Base-by-base conservation (phyloP, 148 eudicot species). In the Rhododendron mucronatum region DNA sequence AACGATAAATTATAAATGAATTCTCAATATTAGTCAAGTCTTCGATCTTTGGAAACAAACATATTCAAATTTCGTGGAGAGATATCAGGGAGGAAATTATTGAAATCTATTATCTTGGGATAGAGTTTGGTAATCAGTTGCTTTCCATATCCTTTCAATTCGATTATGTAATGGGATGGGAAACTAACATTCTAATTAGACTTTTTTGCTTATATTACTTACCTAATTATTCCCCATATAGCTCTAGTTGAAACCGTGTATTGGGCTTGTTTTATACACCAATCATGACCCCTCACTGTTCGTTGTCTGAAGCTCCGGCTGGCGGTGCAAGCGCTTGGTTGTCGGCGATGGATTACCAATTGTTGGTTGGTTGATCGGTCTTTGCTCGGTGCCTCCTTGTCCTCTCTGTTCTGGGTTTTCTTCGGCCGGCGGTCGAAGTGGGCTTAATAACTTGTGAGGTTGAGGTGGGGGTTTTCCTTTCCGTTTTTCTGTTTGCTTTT, bases 41-140 rank as follows among this genome's bases (percentile, higher is more conserved):
- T 48, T 26, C 59, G 5, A 47, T 5, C n/a, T 51, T 80, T 50
- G 10, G 9, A 21, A 41, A 44, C 14, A 21, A 81, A 55, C 13
- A 69, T 28, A 13, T 55, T 16, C 61, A 16, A 55, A 33, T 81
- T 81, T 51, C 26, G 15, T 81, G 67, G 45, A 81, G 45, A 81
- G 9, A 81, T 8, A 48, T 50, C 3, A 80, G 20, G 44, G 53
- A 78, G 28, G 45, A 20, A 23, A 51, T 6, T 12, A 7, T 83
- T 83, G 50, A 48, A 13, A 39, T 41, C 45, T 37, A 86, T 86
- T 74, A 55, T 73, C 50, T 20, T 4, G 81, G 78, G 75, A 41
- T 41, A 0, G 45, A 86, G 88, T 86, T 86, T 86, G 88, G 85
- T 86, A 16, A 82, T 82, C 30, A 35, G 88, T 86, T 82, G 81